Base-by-base conservation (phyloP, 169 alveolate species). In the Eimeria brunetti region DNA sequence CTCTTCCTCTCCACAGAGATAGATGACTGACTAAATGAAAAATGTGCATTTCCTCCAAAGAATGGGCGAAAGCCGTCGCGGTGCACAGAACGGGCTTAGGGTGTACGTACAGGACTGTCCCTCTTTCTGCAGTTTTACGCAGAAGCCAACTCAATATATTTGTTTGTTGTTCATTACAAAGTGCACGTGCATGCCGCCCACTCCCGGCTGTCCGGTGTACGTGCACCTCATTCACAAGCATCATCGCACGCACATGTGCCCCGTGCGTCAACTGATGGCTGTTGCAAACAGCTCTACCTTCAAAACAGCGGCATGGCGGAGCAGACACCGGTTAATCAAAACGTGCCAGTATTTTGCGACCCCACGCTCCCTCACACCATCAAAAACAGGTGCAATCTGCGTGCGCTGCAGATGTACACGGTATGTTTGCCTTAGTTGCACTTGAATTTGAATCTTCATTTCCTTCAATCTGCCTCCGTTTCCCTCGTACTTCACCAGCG, bases 401-500 rank as follows among this genome's bases (percentile, higher is more conserved):
- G 38, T 71, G 81, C 53, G 20, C 53, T 71, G 81, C 53, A 36
- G 49, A 71, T 20, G 51, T 30, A 30, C 53, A 36, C n/a, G 0
- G 81, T 18, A 71, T 12, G 51, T 6, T 36, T 53, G 5, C 81
- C 41, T 71, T 67, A 11, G 11, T 16, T 71, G 53, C 81, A 36
- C 81, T 38, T 38, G 81, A 12, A 36, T 71, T 53, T 71, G 51
- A 18, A 71, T 38, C 27, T 7, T 30, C 51, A 71, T 9, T 38
- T 71, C 30, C 5, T 71, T 36, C 51, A 53, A 51, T 71, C 1
- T 36, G 51, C 88, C 46, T 20, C 38, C 71, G 75, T 9, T 14
- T 33, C 81, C 81, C 81, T 33, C 16, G 53, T 71, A 2, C 84
- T 22, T 88, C 71, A 95, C 97, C 96, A 95, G 8, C 96, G 91